Conservation (phyloP, 1,284 basidiomycete species). For the Cutaneotrichosporon cavernicola region DNA sequence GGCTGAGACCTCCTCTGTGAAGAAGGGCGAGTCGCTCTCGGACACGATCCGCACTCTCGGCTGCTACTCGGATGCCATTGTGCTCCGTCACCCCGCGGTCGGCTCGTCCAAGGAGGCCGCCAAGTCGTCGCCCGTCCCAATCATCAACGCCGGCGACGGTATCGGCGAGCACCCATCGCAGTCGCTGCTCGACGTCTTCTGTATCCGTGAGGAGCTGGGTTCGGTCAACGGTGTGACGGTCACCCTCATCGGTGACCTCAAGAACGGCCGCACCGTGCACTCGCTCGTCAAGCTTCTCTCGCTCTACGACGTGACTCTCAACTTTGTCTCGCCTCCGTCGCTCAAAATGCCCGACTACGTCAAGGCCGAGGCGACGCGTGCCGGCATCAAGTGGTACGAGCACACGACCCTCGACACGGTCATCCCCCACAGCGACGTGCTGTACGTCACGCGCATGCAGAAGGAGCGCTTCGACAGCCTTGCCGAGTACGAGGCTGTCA, state of each 20-base stretch:
- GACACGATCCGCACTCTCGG: constrained; percentile 94
- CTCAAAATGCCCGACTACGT: constrained; percentile 89
- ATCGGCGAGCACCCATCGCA: constrained; percentile 98
- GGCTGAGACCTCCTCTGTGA: constrained; percentile 79
- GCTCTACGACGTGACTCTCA: constrained; percentile 86
- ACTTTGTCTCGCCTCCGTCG: constrained; percentile 91
- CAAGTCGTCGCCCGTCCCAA: constrained; percentile 90
- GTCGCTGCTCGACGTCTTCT: constrained; percentile 91
- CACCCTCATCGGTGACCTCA: constrained; percentile 91
- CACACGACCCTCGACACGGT: constrained; percentile 87
- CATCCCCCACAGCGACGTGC: constrained; percentile 87
- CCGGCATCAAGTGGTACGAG: constrained; percentile 74
- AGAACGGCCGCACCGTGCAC: constrained; percentile 98
- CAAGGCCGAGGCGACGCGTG: constrained; percentile 75
- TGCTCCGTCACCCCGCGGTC: constrained; percentile 89
- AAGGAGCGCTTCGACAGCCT: constrained; percentile 86
- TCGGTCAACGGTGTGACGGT: constrained; percentile 96
- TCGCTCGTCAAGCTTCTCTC: constrained; percentile 89
- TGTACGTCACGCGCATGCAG: constrained; percentile 95
- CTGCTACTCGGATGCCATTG: constrained; percentile 94
- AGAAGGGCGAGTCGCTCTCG: constrained; percentile 89
- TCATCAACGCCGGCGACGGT: constrained; percentile 96
- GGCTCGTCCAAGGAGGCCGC: constrained; percentile 88
- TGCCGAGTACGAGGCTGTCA: constrained; percentile 84
- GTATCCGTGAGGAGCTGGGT: constrained; percentile 95